Conservation (phyloP, 2,329 filamentous ascomycete genomes). For the Trichoderma gracile region DNA sequence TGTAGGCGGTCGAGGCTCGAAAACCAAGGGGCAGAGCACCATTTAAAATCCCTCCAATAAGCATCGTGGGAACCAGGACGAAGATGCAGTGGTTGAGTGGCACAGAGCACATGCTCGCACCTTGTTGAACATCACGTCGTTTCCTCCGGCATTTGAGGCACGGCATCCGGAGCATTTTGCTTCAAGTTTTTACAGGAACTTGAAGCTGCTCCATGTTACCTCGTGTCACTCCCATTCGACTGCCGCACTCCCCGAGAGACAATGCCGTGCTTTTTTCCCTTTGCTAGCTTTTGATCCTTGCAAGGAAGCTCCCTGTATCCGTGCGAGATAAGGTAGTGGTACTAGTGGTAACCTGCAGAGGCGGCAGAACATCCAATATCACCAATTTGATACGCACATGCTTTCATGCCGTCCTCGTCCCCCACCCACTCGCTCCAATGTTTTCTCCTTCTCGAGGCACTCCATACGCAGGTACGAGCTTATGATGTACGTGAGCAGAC, state of each 20-base stretch:
- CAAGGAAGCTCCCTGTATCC: conserved; percentile 11
- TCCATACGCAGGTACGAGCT: neutral
- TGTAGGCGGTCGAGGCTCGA: neutral
- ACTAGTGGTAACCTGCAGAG: too few species aligned
- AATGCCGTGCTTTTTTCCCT: neutral
- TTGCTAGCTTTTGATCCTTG: neutral
- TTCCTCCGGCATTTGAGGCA: neutral
- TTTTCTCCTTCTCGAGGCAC: neutral
- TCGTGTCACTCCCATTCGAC: conserved; percentile 1
- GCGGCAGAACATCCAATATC: neutral
- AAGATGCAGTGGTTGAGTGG: too few species aligned
- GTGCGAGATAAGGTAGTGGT: neutral
- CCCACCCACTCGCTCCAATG: neutral
- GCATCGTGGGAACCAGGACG: neutral
- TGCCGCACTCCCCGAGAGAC: conserved; percentile 1
- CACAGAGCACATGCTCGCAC: too few species aligned
- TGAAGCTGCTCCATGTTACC: neutral
- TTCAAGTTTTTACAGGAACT: neutral
- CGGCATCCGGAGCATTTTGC: conserved; percentile 7
- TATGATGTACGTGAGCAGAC: too few species aligned
- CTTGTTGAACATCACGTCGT: too few species aligned
- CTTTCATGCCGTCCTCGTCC: neutral
- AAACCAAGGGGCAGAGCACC: too few species aligned
- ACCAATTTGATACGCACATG: neutral
- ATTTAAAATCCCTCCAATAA: conserved; percentile 1